A percentile compares a stretch with the other conserved stretches of the same genome.
These are phyloP conservation scores for Coniochaeta pulveracea DNA, from an alignment of 2,329 filamentous ascomycete species.

Conservation along the genomic window DNA sequence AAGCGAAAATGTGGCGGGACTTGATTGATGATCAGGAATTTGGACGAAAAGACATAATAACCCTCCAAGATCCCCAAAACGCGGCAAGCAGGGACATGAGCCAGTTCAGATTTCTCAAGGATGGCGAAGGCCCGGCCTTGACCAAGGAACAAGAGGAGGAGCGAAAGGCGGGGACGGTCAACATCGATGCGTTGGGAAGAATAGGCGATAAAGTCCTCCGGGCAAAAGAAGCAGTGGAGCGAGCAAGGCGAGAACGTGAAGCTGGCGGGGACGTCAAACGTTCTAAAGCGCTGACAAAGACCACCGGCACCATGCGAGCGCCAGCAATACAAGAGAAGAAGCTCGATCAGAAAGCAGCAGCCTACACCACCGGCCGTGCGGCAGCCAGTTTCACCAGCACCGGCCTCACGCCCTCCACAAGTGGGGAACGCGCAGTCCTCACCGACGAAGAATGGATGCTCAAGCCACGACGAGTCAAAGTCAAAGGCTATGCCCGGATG, in stretches of 20 bases:
- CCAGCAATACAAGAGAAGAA: constrained; percentile 45
- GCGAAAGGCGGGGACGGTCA: constrained; percentile 57
- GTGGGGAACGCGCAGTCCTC: constrained; percentile 72
- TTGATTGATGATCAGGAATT: constrained; percentile 82
- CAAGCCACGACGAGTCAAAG: constrained; percentile 77
- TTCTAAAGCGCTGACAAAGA: constrained; percentile 28
- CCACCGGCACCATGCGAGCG: constrained; percentile 19
- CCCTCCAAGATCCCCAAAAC: constrained; percentile 91
- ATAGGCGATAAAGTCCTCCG: constrained; percentile 73
- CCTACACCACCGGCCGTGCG: constrained; percentile 81
- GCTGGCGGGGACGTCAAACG: constrained; percentile 47
- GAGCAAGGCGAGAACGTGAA: constrained; percentile 65
- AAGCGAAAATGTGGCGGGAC: constrained; percentile 91
- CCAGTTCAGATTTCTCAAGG: constrained; percentile 79
- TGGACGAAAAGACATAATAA: constrained; percentile 83
- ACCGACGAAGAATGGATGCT: constrained; percentile 97
- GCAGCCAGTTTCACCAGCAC: constrained; percentile 95
- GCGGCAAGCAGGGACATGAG: constrained; percentile 70
- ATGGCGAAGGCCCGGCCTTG: constrained; percentile 59
- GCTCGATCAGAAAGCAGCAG: constrained; percentile 71
- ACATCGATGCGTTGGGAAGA: constrained; percentile 68
- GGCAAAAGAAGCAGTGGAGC: constrained; percentile 89
- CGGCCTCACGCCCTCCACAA: constrained; percentile 84
- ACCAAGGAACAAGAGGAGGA: constrained; percentile 62
- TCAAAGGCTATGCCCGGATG: constrained; percentile 83